Evolutionary conservation across 2,329 filamentous ascomycete species (phyloP).

Genomic region (Aspergillus fructus): DNA sequence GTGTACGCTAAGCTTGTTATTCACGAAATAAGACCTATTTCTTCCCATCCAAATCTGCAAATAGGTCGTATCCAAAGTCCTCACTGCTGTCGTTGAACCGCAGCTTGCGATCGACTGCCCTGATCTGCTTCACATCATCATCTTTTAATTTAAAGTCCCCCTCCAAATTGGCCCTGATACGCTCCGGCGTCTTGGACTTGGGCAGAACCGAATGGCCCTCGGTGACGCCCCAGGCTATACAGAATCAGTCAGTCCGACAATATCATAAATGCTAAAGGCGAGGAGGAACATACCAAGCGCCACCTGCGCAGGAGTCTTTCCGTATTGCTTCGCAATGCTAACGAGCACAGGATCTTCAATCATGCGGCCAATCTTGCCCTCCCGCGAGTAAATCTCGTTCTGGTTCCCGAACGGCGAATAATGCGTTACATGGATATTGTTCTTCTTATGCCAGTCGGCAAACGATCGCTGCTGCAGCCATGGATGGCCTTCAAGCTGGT

Average conservation of each 20-base stretch:
- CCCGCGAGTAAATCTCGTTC: conserved; percentile 50
- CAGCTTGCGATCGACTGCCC: conserved; percentile 58
- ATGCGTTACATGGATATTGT: conserved; percentile 55
- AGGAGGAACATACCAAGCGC: conserved; percentile 41
- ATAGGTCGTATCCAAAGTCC: conserved; percentile 60
- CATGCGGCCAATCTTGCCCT: conserved; percentile 47
- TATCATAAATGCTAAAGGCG: no score
- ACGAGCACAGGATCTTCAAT: conserved; percentile 52
- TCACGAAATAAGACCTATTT: background rate
- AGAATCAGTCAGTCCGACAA: background rate
- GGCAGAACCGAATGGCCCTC: conserved; percentile 54
- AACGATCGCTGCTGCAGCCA: conserved; percentile 54
- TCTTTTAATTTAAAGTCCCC: conserved; percentile 59
- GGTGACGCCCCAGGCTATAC: conserved; percentile 53
- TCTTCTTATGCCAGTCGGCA: conserved; percentile 48
- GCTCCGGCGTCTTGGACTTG: conserved; percentile 49
- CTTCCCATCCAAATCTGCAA: conserved; percentile 56
- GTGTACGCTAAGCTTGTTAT: no score
- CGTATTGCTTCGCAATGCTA: conserved; percentile 54
- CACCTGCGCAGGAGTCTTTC: conserved; percentile 52
- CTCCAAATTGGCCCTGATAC: conserved; percentile 46
- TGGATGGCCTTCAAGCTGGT: conserved; percentile 55
- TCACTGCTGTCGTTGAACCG: conserved; percentile 61
- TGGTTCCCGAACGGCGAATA: conserved; percentile 58
- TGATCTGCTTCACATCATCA: conserved; percentile 59